A percentile compares a stretch with the other conserved stretches of the same genome.
phyloP scores from a whole-genome alignment of 1,284 basidiomycete species.

The Boletus mariae region DNA sequence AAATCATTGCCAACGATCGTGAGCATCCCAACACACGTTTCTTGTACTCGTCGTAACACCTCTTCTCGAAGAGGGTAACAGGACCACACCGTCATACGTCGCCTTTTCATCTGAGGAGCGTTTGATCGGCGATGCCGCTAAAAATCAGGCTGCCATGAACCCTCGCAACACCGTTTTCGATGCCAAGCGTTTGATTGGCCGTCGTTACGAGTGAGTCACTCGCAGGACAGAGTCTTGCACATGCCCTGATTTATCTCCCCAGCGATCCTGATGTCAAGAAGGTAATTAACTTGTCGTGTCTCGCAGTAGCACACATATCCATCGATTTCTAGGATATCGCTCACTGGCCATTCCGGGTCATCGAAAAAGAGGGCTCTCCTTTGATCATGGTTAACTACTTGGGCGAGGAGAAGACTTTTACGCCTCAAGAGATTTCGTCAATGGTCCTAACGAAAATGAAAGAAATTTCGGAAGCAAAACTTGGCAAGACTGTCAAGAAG shows the following conservation, averaged over 20 bases:
- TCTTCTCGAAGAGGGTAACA: slow-evolving; percentile 81
- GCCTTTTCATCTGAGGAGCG: slow-evolving; percentile 97
- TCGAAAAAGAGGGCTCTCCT: slow-evolving; percentile 92
- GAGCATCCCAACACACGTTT: slow-evolving; percentile 33
- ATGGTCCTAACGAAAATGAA: slow-evolving; percentile 99
- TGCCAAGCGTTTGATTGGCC: slow-evolving; percentile 96
- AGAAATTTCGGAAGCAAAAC: slow-evolving; percentile 98
- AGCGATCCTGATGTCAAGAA: slow-evolving; percentile 87
- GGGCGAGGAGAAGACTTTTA: slow-evolving; percentile 92
- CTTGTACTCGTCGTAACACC: slow-evolving; percentile 3
- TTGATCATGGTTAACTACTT: slow-evolving; percentile 95
- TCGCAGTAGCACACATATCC: not conserved
- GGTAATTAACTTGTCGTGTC: slow-evolving; percentile 37
- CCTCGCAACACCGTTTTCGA: slow-evolving; percentile 95
- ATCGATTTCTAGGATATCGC: slow-evolving; percentile 60
- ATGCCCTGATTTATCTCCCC: slow-evolving; percentile 14
- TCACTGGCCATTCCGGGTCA: slow-evolving; percentile 95
- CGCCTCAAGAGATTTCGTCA: slow-evolving; percentile 95
- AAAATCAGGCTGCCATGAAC: slow-evolving; percentile 98
- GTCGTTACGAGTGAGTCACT: slow-evolving; percentile 79
- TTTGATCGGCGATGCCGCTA: slow-evolving; percentile 98
- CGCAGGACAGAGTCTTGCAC: not conserved
- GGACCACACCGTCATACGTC: slow-evolving; percentile 98
- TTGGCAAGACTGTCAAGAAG: slow-evolving; percentile 93
- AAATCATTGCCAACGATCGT: slow-evolving; percentile 98